Conservation (phyloP, 495 filamentous ascomycete genomes). For the Penicillium goetzii region DNA sequence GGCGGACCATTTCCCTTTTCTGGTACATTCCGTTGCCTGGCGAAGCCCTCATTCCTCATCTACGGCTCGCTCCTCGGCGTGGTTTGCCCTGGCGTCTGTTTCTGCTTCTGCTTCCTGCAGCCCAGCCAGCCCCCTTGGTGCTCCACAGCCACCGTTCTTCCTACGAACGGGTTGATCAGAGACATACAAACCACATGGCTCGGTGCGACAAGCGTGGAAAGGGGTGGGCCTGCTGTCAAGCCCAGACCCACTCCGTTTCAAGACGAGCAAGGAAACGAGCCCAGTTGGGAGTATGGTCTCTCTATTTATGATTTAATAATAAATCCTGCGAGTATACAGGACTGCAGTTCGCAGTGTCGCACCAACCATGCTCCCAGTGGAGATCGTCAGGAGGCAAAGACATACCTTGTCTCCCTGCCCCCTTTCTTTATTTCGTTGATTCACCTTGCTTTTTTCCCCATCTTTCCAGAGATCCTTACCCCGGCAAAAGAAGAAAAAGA, state of each 20-base stretch:
- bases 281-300: background rate
- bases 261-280: background rate
- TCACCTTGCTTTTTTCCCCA: background rate
- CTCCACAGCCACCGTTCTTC: background rate
- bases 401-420: background rate
- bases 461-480: background rate
- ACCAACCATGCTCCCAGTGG: constrained; percentile 8
- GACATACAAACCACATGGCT: constrained; percentile 16
- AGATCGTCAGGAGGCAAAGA: constrained; percentile 5
- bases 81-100: background rate
- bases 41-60: background rate
- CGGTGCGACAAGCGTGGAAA: constrained; percentile 9
- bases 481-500: background rate
- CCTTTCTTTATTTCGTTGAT: background rate
- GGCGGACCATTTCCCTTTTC: background rate
- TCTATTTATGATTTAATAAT: constrained; percentile 8
- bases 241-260: constrained; percentile 9
- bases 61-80: background rate
- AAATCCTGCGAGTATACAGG: background rate
- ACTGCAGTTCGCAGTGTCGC: background rate
- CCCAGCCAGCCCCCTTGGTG: background rate
- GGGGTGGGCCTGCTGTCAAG: constrained; percentile 11
- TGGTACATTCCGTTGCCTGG: constrained; percentile 4
- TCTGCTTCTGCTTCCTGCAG: background rate
- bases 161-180: constrained; percentile 6